Evolutionary conservation across 2,329 filamentous ascomycete genomes (phyloP).

Genomic region (Xylaria sp.): DNA sequence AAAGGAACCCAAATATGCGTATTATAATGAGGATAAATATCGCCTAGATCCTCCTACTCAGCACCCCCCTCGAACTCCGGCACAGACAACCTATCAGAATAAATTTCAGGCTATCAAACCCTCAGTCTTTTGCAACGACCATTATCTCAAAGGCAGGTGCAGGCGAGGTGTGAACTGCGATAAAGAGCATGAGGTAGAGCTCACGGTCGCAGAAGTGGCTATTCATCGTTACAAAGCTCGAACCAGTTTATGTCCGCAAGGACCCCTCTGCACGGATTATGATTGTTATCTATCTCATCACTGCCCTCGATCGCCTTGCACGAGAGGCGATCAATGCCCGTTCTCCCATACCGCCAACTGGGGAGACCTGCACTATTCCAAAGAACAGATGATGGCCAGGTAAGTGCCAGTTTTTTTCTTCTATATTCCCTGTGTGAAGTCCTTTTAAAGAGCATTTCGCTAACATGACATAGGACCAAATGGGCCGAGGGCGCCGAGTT

Average conservation of each 20-base stretch:
- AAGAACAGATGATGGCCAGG: conserved; percentile 46
- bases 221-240: conserved; percentile 51
- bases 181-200: conserved; percentile 47
- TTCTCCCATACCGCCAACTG: conserved; percentile 46
- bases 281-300: conserved; percentile 51
- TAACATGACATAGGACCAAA: conserved; percentile 41
- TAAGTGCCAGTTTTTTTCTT: conserved; percentile 37
- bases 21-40: conserved; percentile 46
- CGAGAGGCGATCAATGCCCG: conserved; percentile 42
- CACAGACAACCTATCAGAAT: conserved; percentile 47
- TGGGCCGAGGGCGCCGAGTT: conserved; percentile 46
- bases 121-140: conserved; percentile 50
- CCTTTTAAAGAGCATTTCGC: conserved; percentile 6
- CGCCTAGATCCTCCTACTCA: conserved; percentile 48
- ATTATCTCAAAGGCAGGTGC: conserved; percentile 48
- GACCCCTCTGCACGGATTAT: conserved; percentile 48
- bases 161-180: conserved; percentile 47
- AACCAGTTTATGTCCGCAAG: conserved; percentile 48
- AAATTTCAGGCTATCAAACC: conserved; percentile 48
- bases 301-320: conserved; percentile 46
- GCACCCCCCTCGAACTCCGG: conserved; percentile 46
- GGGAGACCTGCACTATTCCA: conserved; percentile 48
- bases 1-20: conserved; percentile 47
- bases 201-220: conserved; percentile 47
- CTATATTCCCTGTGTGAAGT: neutral